Conservation (phyloP, 2,329 filamentous ascomycete genomes). For the Colletotrichum viniferum region DNA sequence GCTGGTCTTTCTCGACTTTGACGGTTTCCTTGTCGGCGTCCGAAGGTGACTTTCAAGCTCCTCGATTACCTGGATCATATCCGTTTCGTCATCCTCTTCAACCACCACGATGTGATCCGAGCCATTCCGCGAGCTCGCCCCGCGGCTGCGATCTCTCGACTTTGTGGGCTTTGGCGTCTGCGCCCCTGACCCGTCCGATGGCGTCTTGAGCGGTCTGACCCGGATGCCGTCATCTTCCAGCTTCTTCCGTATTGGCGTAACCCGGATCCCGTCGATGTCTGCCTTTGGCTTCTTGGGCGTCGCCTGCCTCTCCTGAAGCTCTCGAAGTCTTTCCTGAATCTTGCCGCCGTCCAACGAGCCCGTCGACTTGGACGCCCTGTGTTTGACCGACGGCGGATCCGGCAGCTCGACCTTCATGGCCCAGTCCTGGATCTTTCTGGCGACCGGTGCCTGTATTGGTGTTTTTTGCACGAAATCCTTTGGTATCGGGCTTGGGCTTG, state of each 20-base stretch:
- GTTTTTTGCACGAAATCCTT: constrained; percentile 62
- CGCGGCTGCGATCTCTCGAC: constrained; percentile 17
- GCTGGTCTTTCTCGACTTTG: constrained; percentile 6
- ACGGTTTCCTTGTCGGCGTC: constrained; percentile 37
- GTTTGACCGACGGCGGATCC: constrained; percentile 41
- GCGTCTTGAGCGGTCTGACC: constrained; percentile 27
- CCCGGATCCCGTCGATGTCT: constrained; percentile 47
- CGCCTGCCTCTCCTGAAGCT: constrained; percentile 15
- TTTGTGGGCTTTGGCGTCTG: constrained; percentile 25
- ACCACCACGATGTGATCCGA: constrained; percentile 33
- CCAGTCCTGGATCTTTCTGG: constrained; percentile 68
- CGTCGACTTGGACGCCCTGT: constrained; percentile 39
- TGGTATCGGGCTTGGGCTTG: constrained; percentile 50
- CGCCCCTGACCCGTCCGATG: constrained; percentile 18
- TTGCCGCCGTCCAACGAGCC: constrained; percentile 30
- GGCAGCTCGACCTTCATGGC: constrained; percentile 58
- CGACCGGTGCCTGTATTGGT: constrained; percentile 57
- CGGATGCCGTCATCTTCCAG: constrained; percentile 37
- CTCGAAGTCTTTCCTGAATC: constrained; percentile 24
- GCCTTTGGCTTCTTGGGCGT: constrained; percentile 22
- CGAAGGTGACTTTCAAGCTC: constrained; percentile 39
- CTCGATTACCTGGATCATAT: constrained; percentile 35
- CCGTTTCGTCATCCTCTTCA: constrained; percentile 21
- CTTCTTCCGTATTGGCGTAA: constrained; percentile 42
- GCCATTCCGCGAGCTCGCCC: constrained; percentile 26